Percentiles rank a stretch among this genome's conserved stretches.
These are phyloP conservation scores for Pythium brassicae DNA, from an alignment of 352 stramenopile genomes.

Conservation along the genomic window DNA sequence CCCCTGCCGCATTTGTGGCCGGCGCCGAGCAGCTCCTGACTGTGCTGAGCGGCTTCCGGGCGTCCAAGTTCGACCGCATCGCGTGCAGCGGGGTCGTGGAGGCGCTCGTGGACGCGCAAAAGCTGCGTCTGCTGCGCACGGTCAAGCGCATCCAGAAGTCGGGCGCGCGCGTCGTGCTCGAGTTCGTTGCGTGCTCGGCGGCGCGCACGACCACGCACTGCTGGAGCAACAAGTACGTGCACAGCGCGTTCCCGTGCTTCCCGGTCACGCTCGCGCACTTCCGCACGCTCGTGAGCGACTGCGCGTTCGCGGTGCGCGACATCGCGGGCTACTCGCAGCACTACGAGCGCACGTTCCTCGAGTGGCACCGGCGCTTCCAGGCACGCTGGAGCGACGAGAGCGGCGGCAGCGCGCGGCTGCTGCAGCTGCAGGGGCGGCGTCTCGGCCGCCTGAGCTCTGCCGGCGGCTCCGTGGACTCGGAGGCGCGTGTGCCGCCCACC, in stretches of 20 bases:
- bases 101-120: conserved; percentile 33
- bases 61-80: conserved; percentile 69
- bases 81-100: conserved; percentile 54
- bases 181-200: conserved; percentile 62
- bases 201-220: conserved; percentile 65
- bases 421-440: conserved; percentile 6
- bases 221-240: conserved; percentile 85
- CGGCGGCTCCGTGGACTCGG: conserved; percentile 2
- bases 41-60: conserved; percentile 43
- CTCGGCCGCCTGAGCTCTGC: conserved; percentile 8
- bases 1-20: no score
- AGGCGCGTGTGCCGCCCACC: conserved; percentile 6
- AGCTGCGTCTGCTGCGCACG: conserved; percentile 52
- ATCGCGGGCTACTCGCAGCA: conserved; percentile 68
- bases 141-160: conserved; percentile 57
- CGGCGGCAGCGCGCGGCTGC: conserved; percentile 4
- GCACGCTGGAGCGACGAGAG: conserved; percentile 33
- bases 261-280: conserved; percentile 49
- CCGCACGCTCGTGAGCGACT: conserved; percentile 36
- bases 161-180: conserved; percentile 51
- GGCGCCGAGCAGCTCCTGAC: conserved; percentile 45
- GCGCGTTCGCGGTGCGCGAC: conserved; percentile 59
- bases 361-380: conserved; percentile 83
- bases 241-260: conserved; percentile 56
- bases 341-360: conserved; percentile 80